A percentile compares a stretch with the other conserved stretches of the same genome.
phyloP scores from a whole-genome alignment of 177 flowering plant genomes.

The Telopea speciosissima region DNA sequence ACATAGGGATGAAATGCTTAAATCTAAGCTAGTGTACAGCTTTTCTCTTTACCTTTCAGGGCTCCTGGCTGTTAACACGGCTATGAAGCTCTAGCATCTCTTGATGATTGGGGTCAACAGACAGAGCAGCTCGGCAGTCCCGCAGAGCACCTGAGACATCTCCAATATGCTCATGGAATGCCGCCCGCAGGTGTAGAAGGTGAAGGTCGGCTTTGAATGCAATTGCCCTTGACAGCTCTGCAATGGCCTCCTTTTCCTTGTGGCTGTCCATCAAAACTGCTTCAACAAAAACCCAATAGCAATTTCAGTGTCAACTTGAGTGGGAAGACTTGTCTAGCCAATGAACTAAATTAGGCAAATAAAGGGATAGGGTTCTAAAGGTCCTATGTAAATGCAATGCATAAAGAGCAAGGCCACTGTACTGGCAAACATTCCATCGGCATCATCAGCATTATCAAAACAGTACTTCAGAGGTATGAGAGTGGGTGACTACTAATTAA shows the following conservation, averaged over 20 bases:
- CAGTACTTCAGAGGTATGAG: too few relatives aligned
- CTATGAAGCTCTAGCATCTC: conserved; percentile 92
- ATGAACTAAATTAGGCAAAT: neutral
- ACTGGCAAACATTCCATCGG: too few relatives aligned
- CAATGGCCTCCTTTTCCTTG: conserved; percentile 88
- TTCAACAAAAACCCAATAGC: conserved; percentile 4
- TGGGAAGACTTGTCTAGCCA: neutral
- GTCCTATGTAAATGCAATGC: neutral
- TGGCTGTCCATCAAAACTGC: conserved; percentile 94
- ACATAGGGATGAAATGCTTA: neutral
- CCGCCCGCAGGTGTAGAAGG: conserved; percentile 87
- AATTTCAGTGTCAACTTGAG: conserved; percentile 1
- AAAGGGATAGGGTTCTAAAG: neutral
- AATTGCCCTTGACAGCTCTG: conserved; percentile 85
- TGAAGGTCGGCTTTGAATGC: conserved; percentile 97
- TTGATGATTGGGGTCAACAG: conserved; percentile 93
- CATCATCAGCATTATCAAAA: too few relatives aligned
- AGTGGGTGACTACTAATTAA: too few relatives aligned
- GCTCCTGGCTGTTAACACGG: conserved; percentile 90
- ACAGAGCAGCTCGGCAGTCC: conserved; percentile 94
- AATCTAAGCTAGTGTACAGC: neutral
- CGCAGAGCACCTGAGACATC: conserved; percentile 75
- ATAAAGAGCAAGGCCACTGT: too few relatives aligned
- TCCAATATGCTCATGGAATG: conserved; percentile 86
- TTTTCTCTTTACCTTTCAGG: conserved; percentile 18